Conservation (phyloP, 352 stramenopile genomes). For the Phytophthora chlamydospora region DNA sequence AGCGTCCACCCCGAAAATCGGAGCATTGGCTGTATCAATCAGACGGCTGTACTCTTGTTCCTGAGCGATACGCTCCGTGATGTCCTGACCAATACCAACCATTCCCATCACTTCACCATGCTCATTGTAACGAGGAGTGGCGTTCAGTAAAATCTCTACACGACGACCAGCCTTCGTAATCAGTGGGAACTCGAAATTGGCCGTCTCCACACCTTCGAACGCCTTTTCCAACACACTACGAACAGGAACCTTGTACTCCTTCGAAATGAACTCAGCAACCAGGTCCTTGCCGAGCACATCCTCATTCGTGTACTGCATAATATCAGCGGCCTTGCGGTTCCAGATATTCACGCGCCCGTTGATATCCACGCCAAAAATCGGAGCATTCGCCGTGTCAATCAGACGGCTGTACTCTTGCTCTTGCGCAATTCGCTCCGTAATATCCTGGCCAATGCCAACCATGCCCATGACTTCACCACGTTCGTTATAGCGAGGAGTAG, state of each 20-base stretch:
- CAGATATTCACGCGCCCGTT: conserved; percentile 49
- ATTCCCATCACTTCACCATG: conserved; percentile 43
- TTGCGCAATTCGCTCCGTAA: conserved; percentile 58
- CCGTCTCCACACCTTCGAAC: conserved; percentile 45
- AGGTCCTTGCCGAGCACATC: conserved; percentile 73
- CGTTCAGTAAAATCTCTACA: conserved; percentile 52
- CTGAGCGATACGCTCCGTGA: conserved; percentile 40
- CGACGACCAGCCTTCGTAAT: conserved; percentile 51
- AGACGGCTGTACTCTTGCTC: conserved; percentile 75
- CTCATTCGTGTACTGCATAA: conserved; percentile 70
- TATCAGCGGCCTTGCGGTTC: conserved; percentile 74
- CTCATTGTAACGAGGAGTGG: conserved; percentile 39
- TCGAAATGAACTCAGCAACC: conserved; percentile 69
- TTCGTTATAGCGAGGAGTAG: conserved; percentile 22
- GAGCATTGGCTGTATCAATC: conserved; percentile 56
- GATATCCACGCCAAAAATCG: conserved; percentile 71
- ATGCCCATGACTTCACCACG: conserved; percentile 25
- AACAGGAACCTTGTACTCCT: conserved; percentile 45
- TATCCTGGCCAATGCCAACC: conserved; percentile 29
- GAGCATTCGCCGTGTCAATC: conserved; percentile 84
- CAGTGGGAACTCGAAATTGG: conserved; percentile 52
- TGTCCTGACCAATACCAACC: conserved; percentile 48
- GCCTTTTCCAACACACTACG: conserved; percentile 46
- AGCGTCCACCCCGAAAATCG: conserved; percentile 63
- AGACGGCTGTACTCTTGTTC: conserved; percentile 51